Evolutionary conservation across 495 filamentous ascomycete species (phyloP).

Genomic region (Halenospora varia): DNA sequence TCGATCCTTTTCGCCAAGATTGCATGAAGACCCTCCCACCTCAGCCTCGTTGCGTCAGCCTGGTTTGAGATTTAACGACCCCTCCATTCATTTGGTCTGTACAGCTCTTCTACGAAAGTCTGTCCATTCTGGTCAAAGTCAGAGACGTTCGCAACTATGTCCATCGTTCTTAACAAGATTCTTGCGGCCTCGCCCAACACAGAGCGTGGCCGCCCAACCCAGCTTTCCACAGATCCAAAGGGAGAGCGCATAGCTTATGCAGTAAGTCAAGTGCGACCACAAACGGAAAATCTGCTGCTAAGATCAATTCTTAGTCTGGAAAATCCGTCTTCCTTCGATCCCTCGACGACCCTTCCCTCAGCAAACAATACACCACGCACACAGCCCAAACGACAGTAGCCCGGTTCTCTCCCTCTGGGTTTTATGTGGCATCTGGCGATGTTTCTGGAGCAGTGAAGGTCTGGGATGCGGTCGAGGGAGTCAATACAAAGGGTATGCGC

Average conservation of each 20-base stretch:
- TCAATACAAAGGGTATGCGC: slow-evolving; percentile 55
- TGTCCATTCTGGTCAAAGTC: too few species aligned
- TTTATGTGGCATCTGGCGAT: slow-evolving; percentile 94
- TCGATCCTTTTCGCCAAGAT: slow-evolving; percentile 44
- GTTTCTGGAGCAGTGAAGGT: slow-evolving; percentile 76
- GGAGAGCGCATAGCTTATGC: slow-evolving; percentile 93
- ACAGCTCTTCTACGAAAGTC: too few species aligned
- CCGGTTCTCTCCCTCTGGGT: slow-evolving; percentile 90
- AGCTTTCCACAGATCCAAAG: slow-evolving; percentile 84
- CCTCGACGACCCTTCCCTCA: slow-evolving; percentile 79
- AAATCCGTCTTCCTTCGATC: slow-evolving; percentile 94
- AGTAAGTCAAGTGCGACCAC: slow-evolving; percentile 45
- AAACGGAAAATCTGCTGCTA: slow-evolving; percentile 1
- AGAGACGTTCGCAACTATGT: slow-evolving; percentile 31
- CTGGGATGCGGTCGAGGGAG: slow-evolving; percentile 73
- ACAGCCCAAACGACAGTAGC: slow-evolving; percentile 86
- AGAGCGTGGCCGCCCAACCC: slow-evolving; percentile 81
- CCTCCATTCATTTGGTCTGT: too few species aligned
- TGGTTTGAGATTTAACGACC: background rate
- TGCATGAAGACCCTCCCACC: background rate
- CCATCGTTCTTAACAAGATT: slow-evolving; percentile 51
- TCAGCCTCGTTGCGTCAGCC: background rate
- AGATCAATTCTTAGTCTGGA: slow-evolving; percentile 58
- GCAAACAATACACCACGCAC: slow-evolving; percentile 87
- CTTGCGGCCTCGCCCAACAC: slow-evolving; percentile 66